Percentiles rank a stretch among this genome's conserved stretches.
phyloP scores from a whole-genome alignment of 371 early-diverging fungal genomes.

The Apophysomyces elegans region DNA sequence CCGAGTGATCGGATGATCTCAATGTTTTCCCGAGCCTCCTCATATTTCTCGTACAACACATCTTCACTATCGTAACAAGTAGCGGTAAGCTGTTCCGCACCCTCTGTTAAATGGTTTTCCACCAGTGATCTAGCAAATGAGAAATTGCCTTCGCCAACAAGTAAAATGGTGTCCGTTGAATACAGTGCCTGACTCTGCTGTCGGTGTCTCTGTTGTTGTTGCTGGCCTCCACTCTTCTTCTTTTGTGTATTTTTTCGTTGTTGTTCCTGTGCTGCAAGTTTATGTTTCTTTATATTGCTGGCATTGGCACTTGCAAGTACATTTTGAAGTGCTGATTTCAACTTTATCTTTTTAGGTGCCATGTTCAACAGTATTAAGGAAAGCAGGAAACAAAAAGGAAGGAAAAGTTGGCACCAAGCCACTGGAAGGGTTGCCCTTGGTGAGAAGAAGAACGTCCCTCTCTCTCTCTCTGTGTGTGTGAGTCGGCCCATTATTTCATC shows the following conservation, averaged over 20 bases:
- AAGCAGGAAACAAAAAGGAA: not conserved
- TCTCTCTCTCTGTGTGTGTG: no score
- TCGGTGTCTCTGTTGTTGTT: constrained; percentile 16
- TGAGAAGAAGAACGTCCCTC: no score
- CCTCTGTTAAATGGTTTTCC: constrained; percentile 48
- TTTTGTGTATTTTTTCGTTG: constrained; percentile 15
- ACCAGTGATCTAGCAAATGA: constrained; percentile 80
- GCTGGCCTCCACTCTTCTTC: constrained; percentile 21
- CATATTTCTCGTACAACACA: constrained; percentile 79
- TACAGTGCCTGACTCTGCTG: constrained; percentile 47
- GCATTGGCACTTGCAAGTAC: constrained; percentile 9
- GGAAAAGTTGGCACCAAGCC: constrained; percentile 1
- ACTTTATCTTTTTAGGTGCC: constrained; percentile 20
- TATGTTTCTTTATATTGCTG: not conserved
- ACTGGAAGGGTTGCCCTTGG: not conserved
- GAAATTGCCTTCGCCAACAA: constrained; percentile 88
- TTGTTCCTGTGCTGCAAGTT: constrained; percentile 3
- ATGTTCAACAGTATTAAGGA: not conserved
- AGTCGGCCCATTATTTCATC: no score
- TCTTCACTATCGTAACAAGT: constrained; percentile 80
- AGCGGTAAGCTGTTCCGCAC: constrained; percentile 64
- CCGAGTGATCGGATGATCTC: constrained; percentile 60
- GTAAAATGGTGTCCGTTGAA: constrained; percentile 57
- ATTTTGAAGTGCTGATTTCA: constrained; percentile 17
- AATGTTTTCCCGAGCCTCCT: constrained; percentile 70